phyloP scores from a whole-genome alignment of 805 yeast species.

The Hanseniaspora thailandica region DNA sequence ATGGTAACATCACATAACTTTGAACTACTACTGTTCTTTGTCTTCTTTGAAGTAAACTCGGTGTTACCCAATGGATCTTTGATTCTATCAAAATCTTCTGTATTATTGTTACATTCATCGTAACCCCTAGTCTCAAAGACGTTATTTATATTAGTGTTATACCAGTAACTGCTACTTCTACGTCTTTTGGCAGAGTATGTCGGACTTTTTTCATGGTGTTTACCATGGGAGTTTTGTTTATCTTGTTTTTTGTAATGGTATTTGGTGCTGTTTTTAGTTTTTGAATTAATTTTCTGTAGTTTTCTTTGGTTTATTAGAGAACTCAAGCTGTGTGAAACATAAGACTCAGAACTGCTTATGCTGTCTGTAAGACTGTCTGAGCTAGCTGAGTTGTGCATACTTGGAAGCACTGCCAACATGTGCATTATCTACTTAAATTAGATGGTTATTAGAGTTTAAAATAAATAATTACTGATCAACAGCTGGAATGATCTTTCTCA shows the following conservation, averaged over 20 bases:
- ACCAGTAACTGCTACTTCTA: slow-evolving; percentile 12
- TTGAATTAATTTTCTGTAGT: slow-evolving; percentile 2
- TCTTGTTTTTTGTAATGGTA: slow-evolving; percentile 1
- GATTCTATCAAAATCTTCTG: too few species aligned
- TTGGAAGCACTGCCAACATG: neutral
- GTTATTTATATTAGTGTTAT: slow-evolving; percentile 6
- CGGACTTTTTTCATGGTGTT: neutral
- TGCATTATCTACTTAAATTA: too few species aligned
- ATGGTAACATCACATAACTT: slow-evolving; percentile 17
- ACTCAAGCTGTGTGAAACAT: slow-evolving; percentile 10
- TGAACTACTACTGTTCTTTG: neutral
- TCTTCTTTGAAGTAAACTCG: neutral
- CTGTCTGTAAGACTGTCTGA: neutral
- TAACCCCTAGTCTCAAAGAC: neutral
- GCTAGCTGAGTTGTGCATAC: neutral
- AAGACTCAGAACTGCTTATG: neutral
- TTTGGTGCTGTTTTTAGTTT: neutral
- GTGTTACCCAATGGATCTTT: neutral
- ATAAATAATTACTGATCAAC: too few species aligned
- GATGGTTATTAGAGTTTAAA: too few species aligned
- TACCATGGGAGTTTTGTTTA: neutral
- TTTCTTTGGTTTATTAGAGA: slow-evolving; percentile 11
- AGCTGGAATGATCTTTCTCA: too few species aligned
- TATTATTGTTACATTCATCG: neutral
- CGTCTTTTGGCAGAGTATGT: neutral